Percentiles rank a stretch among this genome's conserved stretches.
Conservation (phyloP, 345 rosid species). For the Iberis pinnata region DNA sequence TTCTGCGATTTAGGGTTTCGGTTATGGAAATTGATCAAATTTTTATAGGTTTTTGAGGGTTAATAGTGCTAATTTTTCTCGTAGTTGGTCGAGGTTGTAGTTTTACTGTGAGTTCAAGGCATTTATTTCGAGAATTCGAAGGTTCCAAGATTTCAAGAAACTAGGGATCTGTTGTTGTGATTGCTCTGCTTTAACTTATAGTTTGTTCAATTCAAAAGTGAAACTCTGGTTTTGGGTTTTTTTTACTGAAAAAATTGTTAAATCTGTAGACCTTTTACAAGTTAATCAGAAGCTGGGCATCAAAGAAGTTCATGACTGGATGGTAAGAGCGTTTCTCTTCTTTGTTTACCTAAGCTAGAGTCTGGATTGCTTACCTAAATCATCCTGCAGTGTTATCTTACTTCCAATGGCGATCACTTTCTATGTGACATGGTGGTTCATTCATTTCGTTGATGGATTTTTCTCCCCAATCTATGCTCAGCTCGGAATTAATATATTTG, state of each 20-base stretch:
- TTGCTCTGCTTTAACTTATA: background rate
- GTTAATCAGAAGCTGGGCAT: slow-evolving; percentile 94
- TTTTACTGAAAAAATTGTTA: background rate
- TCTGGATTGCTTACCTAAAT: background rate
- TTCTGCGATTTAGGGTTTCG: slow-evolving; percentile 19
- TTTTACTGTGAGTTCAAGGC: background rate
- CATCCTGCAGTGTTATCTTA: slow-evolving; percentile 75
- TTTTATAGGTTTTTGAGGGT: background rate
- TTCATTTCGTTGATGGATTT: slow-evolving; percentile 95
- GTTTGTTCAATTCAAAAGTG: no score
- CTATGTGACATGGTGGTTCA: slow-evolving; percentile 98
- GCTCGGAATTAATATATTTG: slow-evolving; percentile 88
- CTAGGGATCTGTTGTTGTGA: no score
- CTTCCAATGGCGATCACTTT: slow-evolving; percentile 92
- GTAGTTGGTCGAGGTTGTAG: background rate
- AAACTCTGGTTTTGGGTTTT: no score
- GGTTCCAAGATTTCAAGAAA: no score
- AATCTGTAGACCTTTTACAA: slow-evolving; percentile 64
- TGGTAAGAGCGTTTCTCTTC: slow-evolving; percentile 39
- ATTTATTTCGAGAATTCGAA: background rate
- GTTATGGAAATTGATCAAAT: background rate
- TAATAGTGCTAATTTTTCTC: background rate
- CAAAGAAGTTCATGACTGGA: slow-evolving; percentile 98
- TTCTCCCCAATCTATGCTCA: slow-evolving; percentile 94
- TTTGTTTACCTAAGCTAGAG: background rate